These are phyloP conservation scores for Dendrostoma leiphaemia DNA, from an alignment of 2,329 filamentous ascomycete genomes.

Conservation along the genomic window DNA sequence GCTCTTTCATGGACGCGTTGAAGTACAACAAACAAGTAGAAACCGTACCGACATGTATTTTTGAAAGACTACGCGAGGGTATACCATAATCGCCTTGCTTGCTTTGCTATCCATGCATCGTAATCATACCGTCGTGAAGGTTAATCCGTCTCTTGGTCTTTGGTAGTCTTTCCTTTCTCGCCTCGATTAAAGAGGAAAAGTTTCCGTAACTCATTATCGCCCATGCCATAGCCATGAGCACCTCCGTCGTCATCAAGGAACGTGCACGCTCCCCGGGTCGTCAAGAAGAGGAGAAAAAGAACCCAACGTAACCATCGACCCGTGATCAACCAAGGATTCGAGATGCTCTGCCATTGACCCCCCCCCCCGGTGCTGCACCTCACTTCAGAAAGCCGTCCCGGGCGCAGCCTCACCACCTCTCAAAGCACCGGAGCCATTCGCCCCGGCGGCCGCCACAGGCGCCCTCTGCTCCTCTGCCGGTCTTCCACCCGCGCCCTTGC, in stretches of 20 bases:
- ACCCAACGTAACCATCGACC: not conserved
- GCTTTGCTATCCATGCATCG: not conserved
- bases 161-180: not conserved
- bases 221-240: no score
- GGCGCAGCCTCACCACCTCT: conserved; percentile 1
- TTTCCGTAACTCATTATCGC: not conserved
- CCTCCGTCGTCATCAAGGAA: no score
- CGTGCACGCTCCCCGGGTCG: no score
- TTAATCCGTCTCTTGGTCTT: not conserved
- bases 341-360: not conserved
- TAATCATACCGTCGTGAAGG: conserved; percentile 1
- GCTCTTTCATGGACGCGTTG: no score
- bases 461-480: not conserved
- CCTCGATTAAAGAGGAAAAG: not conserved
- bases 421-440: not conserved
- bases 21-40: not conserved
- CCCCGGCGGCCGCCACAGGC: not conserved
- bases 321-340: not conserved
- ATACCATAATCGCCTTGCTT: not conserved
- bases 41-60: not conserved
- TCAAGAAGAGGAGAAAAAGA: not conserved
- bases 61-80: not conserved
- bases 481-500: not conserved
- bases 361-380: not conserved
- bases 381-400: conserved; percentile 13